Evolutionary conservation across 2,329 filamentous ascomycete genomes (phyloP), one percentile per base, ranked within the genome.

Genomic region (Aspergillus felis): DNA sequence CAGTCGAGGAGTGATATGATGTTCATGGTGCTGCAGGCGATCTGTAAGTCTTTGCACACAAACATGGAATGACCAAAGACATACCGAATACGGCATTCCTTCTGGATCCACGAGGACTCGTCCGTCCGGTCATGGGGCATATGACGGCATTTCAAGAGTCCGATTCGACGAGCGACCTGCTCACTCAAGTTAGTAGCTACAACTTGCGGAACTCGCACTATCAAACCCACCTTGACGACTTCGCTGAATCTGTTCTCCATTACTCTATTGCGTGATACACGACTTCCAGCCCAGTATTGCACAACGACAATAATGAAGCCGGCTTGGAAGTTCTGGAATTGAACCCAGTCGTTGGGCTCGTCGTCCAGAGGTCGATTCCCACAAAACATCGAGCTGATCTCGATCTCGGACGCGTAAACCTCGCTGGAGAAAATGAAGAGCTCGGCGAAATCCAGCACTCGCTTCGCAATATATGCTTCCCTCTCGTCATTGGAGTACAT

Each of bases 271-370:
- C 73, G 71, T 3, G 76, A 70, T 4, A 68, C 57, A 5, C 63
- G 69, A 52, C 66, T 72, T 4, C 77, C 77, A 3, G 74, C 71
- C 78, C 78, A 79, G 57, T 79, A 79, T 55, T 79, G 78, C 1
- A 70, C 67, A 51, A 75, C 61, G 0, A 74, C 65, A 54, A 78
- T 76, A 51, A 79, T 58, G 53, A 76, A 73, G 1, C 74, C 77
- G 7, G 76, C 77, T 58, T 78, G 76, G 25, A 79, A 66, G 50
- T 74, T 71, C 53, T 76, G 72, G 28, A 79, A 76, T 14, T 65
- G 68, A 25, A 62, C 53, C 75, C 71, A 77, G 44, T 71, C 69
- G 4, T 50, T 67, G 10, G 46, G 52, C 29, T 68, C 67, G 29
- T 63, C 64, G 17, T 67, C 64, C 14, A 59, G 46, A 35, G 51